Base-by-base conservation (phyloP, 1,284 basidiomycete genomes). In the Pseudozyma hubeiensis region DNA sequence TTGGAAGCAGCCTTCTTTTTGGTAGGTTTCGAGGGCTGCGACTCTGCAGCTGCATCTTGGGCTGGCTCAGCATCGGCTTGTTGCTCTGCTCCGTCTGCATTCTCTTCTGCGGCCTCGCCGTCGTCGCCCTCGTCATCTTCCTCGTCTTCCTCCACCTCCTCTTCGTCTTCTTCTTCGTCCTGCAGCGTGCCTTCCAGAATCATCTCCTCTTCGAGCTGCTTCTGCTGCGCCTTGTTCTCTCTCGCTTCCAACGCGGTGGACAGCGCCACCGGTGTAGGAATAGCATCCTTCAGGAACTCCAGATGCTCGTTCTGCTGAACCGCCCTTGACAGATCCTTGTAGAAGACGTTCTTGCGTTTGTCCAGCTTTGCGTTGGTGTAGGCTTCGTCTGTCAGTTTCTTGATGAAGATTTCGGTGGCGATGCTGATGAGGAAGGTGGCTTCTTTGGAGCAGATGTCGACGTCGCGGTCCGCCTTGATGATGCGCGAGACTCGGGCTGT, bases 361-460 rank as follows among this genome's bases (percentile, higher is more conserved):
- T 79, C 78, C 11, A 78, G 63, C 17, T 73, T 72, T 1, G 79
- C 78, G 56, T 80, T 78, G 7, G 70, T 70, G 34, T 76, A 81
- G 1, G 75, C 76, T 40, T 77, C 66, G 48, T 81, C 78, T 9
- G 69, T 71, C 48, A 81, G 64, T 50, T 73, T 75, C 34, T 67
- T 74, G 53, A 81, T 41, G 41, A 81, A 81, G 33, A 79, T 40
- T 55, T 81, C 79, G 40, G 79, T 80, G 16, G 79, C 79, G 7
- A 67, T 52, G 33, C 66, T 74, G 58, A 81, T 80, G 41, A 80
- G 62, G 33, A 81, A 80, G 9, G 70, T 77, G 13, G 79, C 79
- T 64, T 81, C 79, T 37, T 75, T 74, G 33, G 75, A 76, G 72
- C 79, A 81, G 34, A 80, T 80, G 41, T 81, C 79, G 17, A 81